Percentiles rank a stretch among this genome's conserved stretches.
Conservation (phyloP, 2,329 filamentous ascomycete species). For the Colletotrichum horii region DNA sequence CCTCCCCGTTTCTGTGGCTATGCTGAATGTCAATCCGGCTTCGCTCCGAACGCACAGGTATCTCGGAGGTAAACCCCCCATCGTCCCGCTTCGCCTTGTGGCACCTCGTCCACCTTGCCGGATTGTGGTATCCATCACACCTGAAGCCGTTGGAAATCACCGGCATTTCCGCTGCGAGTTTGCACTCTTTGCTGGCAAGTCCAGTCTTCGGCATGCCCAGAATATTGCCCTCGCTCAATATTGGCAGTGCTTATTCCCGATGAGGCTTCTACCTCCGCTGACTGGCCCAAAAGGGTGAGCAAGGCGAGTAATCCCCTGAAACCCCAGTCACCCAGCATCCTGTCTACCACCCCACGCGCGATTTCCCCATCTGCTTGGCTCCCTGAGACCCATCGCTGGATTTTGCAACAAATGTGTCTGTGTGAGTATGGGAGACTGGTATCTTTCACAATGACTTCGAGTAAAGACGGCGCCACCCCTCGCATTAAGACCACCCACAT, state of each 20-base stretch:
- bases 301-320: not conserved
- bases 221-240: not conserved
- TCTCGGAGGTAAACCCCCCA: not conserved
- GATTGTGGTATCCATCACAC: not conserved
- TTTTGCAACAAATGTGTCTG: not conserved
- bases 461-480: not conserved
- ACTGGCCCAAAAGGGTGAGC: not conserved
- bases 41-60: slow-evolving; percentile 1
- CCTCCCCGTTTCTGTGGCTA: not conserved
- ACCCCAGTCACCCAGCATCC: not conserved
- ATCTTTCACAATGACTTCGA: not conserved
- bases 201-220: not conserved
- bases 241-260: not conserved
- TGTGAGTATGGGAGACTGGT: not conserved
- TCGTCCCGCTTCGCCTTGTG: not conserved
- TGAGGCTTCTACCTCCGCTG: not conserved
- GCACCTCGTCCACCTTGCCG: not conserved
- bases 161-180: not conserved
- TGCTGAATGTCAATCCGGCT: slow-evolving; percentile 6
- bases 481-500: not conserved
- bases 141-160: not conserved
- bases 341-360: not conserved
- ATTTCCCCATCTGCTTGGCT: not conserved
- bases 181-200: not conserved
- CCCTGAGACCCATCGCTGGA: not conserved